These are phyloP conservation scores for Ploettnerulaceae sp. DNA, from an alignment of 2,329 filamentous ascomycete genomes.

Conservation along the genomic window DNA sequence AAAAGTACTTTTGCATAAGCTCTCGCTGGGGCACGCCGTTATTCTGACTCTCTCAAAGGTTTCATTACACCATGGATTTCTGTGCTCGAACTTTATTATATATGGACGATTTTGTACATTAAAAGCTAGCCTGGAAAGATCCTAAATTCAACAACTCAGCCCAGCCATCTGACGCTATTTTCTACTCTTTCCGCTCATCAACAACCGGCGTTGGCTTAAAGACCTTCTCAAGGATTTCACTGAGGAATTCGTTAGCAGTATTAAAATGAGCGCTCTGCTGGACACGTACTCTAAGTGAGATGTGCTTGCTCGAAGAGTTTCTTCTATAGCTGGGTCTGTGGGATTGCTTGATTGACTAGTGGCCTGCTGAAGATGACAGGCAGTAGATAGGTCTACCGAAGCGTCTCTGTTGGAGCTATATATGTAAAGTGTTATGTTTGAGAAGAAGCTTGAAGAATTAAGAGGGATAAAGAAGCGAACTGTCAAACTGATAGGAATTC, in stretches of 20 bases:
- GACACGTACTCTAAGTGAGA: background rate
- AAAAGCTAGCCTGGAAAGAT: constrained; percentile 5
- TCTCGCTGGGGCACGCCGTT: background rate
- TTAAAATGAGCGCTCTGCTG: constrained; percentile 1
- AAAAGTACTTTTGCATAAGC: constrained; percentile 7
- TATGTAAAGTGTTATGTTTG: background rate
- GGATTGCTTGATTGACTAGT: constrained; percentile 7
- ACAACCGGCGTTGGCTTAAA: background rate
- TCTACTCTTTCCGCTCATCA: constrained; percentile 6
- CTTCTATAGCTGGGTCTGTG: constrained; percentile 13
- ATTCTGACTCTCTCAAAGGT: constrained; percentile 8
- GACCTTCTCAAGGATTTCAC: background rate
- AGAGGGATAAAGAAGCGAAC: constrained; percentile 3
- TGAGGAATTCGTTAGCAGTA: constrained; percentile 2
- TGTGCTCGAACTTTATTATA: constrained; percentile 1
- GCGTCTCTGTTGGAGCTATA: constrained; percentile 6
- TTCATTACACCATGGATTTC: constrained; percentile 3
- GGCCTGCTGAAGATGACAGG: constrained; percentile 8
- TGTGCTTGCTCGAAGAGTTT: constrained; percentile 6
- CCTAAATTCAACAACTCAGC: constrained; percentile 1
- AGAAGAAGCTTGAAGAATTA: constrained; percentile 6
- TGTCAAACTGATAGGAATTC: constrained; percentile 6
- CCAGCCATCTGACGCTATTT: background rate
- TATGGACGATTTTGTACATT: constrained; percentile 4
- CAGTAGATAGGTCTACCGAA: constrained; percentile 6